These are phyloP conservation scores for Lanmaoa pseudosensibilis DNA, from an alignment of 768 basidiomycete genomes.

Conservation along the genomic window DNA sequence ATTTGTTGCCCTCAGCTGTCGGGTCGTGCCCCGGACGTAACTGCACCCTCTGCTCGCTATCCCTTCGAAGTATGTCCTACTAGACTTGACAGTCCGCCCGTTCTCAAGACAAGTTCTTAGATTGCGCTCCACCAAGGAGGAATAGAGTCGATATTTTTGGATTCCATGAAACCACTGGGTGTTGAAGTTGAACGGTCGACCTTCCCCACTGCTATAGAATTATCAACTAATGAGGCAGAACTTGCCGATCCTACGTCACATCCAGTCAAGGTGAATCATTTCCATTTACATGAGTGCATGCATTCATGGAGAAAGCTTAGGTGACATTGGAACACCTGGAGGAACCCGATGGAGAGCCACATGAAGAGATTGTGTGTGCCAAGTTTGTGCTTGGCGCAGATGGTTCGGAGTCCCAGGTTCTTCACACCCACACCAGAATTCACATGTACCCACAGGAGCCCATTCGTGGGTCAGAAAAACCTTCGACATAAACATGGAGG, in stretches of 20 bases:
- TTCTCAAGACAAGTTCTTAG: conserved; percentile 15
- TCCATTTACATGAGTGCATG: not conserved
- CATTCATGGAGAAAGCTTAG: conserved; percentile 11
- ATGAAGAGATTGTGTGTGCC: conserved; percentile 59
- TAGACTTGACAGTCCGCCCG: not conserved
- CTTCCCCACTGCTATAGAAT: conserved; percentile 27
- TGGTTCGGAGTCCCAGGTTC: conserved; percentile 39
- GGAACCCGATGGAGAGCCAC: conserved; percentile 32
- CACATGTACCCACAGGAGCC: conserved; percentile 49
- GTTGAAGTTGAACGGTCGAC: conserved; percentile 36
- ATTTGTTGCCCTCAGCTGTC: conserved; percentile 45
- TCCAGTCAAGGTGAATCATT: conserved; percentile 19
- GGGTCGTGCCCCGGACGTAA: conserved; percentile 59
- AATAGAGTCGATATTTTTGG: conserved; percentile 36
- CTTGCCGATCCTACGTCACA: conserved; percentile 23
- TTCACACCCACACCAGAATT: not conserved
- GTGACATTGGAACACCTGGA: conserved; percentile 23
- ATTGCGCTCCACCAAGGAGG: conserved; percentile 36
- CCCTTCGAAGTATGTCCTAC: conserved; percentile 58
- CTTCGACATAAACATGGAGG: conserved; percentile 68
- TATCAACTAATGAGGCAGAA: conserved; percentile 27
- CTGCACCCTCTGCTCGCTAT: conserved; percentile 60
- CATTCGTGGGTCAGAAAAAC: conserved; percentile 81
- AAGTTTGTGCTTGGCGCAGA: conserved; percentile 80
- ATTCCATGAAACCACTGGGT: conserved; percentile 33